Evolutionary conservation across 805 yeast species (phyloP), one percentile per base, ranked within the genome.

Genomic region (Saccharomycopsis babjevae): DNA sequence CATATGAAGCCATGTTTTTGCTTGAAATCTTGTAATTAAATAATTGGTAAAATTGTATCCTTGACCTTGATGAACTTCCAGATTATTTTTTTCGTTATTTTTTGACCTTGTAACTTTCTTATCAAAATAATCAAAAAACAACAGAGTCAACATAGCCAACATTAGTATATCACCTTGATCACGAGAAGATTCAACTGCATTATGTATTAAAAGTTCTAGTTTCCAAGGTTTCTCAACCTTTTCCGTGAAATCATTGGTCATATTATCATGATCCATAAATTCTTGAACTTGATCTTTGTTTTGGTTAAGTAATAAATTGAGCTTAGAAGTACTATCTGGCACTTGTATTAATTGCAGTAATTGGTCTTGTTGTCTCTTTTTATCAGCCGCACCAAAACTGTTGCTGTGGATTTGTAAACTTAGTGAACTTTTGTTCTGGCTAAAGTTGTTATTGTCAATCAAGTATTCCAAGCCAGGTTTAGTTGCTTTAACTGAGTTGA

Each of bases 101-200:
- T 52, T 50, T 2, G 58, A 57, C 34, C 54, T 50, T 25, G 54
- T 13, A 57, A 18, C 25, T 57, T 56, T 16, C 64, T 63, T 18
- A 46, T 56, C 69, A 66, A 59, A 73, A 61, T 62, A 64, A 34
- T 78, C 75, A 61, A 76, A 76, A 68, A 87, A 84, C 40, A 88
- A 68, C 30, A 84, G 66, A 0, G 85, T 74, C 40, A 88, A 65
- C 0, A 86, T 77, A 5, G 87, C 79, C 63, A 85, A 77, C 77
- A 84, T 74, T 15, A 84, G 73, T 18, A 85, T 67, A 68, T 88
- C 90, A 1, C 93, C 93, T 65, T 84, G 87, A 8, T 70, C 70
- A 5, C 79, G 69, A 52, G 86, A 80, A 70, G 80, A 84, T 25
- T 77, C 77, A n/a, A 82, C 70, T 0, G 84, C 82, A 65, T 81